A percentile compares a stretch with the other conserved stretches of the same genome.
phyloP scores from a whole-genome alignment of 2,329 filamentous ascomycete species.

The Aspergillus melleus region DNA sequence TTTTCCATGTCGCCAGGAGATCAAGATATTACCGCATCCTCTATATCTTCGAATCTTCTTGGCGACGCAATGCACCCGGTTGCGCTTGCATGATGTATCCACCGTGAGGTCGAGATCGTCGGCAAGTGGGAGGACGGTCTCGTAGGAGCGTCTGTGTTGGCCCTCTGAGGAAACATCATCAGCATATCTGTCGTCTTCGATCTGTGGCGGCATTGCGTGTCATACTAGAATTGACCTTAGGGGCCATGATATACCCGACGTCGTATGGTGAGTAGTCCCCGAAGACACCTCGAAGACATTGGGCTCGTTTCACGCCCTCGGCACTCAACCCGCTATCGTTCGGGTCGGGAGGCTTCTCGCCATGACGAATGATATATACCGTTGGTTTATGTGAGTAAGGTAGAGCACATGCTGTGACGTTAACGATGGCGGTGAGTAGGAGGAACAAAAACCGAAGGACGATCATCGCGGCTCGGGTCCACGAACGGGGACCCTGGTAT shows the following conservation, averaged over 20 bases:
- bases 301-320: slow-evolving; percentile 27
- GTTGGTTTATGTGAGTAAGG: slow-evolving; percentile 15
- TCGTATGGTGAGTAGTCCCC: slow-evolving; percentile 23
- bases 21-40: slow-evolving; percentile 28
- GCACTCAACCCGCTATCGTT: slow-evolving; percentile 24
- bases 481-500: neutral
- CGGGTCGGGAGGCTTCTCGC: slow-evolving; percentile 27
- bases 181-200: neutral
- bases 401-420: slow-evolving; percentile 3
- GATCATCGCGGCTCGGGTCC: neutral
- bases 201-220: neutral
- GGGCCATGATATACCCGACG: slow-evolving; percentile 31
- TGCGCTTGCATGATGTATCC: slow-evolving; percentile 28
- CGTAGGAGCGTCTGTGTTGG: slow-evolving; percentile 6
- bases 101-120: slow-evolving; percentile 25
- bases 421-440: neutral
- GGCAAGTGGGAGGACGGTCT: slow-evolving; percentile 29
- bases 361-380: slow-evolving; percentile 33
- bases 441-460: neutral
- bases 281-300: slow-evolving; percentile 30
- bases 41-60: slow-evolving; percentile 19
- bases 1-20: slow-evolving; percentile 29
- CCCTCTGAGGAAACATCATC: slow-evolving; percentile 8
- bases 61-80: slow-evolving; percentile 22
- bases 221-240: slow-evolving; percentile 23